Percentiles rank a stretch among this genome's conserved stretches.
Evolutionary conservation across 2,329 filamentous ascomycete species (phyloP).

Genomic region (Aureobasidium sp.): DNA sequence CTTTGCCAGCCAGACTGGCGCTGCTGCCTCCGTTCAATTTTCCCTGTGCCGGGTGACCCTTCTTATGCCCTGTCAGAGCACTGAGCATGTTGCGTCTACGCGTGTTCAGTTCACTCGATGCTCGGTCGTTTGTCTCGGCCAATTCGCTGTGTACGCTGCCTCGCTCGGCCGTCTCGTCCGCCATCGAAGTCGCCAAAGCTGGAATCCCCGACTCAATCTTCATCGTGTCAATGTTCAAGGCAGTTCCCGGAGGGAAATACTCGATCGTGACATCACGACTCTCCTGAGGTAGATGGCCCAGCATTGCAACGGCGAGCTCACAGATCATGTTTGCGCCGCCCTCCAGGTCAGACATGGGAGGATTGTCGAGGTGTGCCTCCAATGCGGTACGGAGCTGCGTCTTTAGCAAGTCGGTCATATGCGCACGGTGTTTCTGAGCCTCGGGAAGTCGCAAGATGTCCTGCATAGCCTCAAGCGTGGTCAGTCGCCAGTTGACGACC

Average conservation of each 20-base stretch:
- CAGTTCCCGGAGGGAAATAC: conserved; percentile 71
- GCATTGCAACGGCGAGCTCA: conserved; percentile 79
- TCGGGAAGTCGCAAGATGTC: conserved; percentile 58
- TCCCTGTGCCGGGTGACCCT: conserved; percentile 26
- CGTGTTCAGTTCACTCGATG: conserved; percentile 16
- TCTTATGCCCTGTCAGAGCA: conserved; percentile 31
- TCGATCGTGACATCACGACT: conserved; percentile 82
- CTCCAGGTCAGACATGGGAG: conserved; percentile 72
- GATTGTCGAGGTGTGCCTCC: conserved; percentile 65
- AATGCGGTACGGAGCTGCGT: conserved; percentile 62
- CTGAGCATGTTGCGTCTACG: conserved; percentile 36
- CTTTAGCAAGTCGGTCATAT: conserved; percentile 51
- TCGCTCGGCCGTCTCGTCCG: conserved; percentile 35
- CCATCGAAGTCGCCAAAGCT: conserved; percentile 35
- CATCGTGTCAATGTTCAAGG: conserved; percentile 67
- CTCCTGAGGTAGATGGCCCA: conserved; percentile 79
- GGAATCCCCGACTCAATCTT: conserved; percentile 61
- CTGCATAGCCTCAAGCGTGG: conserved; percentile 84
- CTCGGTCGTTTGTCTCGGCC: conserved; percentile 20
- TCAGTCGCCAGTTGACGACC: conserved; percentile 85
- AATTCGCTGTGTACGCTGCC: conserved; percentile 30
- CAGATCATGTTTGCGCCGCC: conserved; percentile 88
- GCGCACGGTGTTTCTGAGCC: conserved; percentile 56
- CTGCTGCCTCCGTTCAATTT: conserved; percentile 29
- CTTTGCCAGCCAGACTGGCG: conserved; percentile 32